These are phyloP conservation scores for Hyaloscypha hepaticicola DNA, from an alignment of 495 filamentous ascomycete species.

Conservation along the genomic window DNA sequence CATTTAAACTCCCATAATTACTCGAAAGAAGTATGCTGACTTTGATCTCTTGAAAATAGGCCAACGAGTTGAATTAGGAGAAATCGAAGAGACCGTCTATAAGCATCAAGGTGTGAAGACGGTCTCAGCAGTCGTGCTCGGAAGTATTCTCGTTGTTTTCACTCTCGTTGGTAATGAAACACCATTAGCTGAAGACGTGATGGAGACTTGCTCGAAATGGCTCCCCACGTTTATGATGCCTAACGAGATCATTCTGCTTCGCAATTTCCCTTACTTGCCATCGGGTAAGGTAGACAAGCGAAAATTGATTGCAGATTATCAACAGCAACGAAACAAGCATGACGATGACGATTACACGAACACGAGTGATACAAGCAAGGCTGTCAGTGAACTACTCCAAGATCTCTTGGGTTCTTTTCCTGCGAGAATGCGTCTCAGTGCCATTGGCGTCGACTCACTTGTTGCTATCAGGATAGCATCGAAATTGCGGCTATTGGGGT, in stretches of 20 bases:
- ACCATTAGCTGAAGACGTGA: conserved; percentile 41
- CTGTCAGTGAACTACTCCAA: conserved; percentile 47
- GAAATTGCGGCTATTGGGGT: conserved; percentile 50
- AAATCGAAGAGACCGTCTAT: conserved; percentile 71
- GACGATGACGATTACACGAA: conserved; percentile 34
- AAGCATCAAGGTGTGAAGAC: conserved; percentile 45
- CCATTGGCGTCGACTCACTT: conserved; percentile 70
- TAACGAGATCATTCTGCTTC: conserved; percentile 59
- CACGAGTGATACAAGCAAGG: conserved; percentile 39
- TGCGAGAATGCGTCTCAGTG: conserved; percentile 46
- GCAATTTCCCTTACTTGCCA: conserved; percentile 65
- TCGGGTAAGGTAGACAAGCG: conserved; percentile 78
- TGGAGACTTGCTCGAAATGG: conserved; percentile 63
- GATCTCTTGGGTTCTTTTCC: conserved; percentile 45
- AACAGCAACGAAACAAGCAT: conserved; percentile 21
- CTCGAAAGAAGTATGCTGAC: too few species aligned
- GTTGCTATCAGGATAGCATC: conserved; percentile 66
- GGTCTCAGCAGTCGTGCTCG: conserved; percentile 59
- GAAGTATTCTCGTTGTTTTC: conserved; percentile 64
- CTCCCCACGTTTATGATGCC: conserved; percentile 78
- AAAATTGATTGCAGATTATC: conserved; percentile 57
- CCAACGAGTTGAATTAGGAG: conserved; percentile 79
- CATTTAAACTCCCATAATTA: too few species aligned
- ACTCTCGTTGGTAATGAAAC: conserved; percentile 48
- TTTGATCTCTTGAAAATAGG: too few species aligned